A percentile compares a stretch with the other conserved stretches of the same genome.
These are phyloP conservation scores for Ogataea populi-albae DNA, from an alignment of 805 yeast genomes.

Conservation along the genomic window DNA sequence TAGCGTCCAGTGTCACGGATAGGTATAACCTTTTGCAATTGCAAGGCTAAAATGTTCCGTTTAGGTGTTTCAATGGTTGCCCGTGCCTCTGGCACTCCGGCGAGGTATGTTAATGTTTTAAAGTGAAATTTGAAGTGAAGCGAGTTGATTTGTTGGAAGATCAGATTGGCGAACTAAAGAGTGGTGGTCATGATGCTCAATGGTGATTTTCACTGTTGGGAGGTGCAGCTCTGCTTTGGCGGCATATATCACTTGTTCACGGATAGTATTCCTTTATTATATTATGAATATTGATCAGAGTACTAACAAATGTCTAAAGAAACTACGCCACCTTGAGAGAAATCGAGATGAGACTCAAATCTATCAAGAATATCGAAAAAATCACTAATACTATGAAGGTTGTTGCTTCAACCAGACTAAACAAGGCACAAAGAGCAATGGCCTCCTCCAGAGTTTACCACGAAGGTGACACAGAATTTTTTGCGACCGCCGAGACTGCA, in stretches of 20 bases:
- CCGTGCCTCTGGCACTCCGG: constrained; percentile 43
- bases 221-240: too few relatives aligned
- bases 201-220: too few relatives aligned
- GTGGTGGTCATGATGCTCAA: too few relatives aligned
- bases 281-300: too few relatives aligned
- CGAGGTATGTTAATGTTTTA: constrained; percentile 41
- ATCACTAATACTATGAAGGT: constrained; percentile 99
- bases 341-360: constrained; percentile 96
- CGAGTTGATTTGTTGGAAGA: too few relatives aligned
- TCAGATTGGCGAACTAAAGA: too few relatives aligned
- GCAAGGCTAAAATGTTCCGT: constrained; percentile 43
- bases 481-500: constrained; percentile 75
- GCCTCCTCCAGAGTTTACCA: constrained; percentile 80
- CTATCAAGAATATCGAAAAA: constrained; percentile 98
- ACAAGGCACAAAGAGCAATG: constrained; percentile 95
- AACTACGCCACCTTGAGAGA: constrained; percentile 98
- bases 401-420: constrained; percentile 96
- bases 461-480: constrained; percentile 75
- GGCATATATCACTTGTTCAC: too few relatives aligned
- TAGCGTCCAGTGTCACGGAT: too few relatives aligned
- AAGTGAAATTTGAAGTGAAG: neutral
- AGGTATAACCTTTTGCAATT: too few relatives aligned
- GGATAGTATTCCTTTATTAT: too few relatives aligned
- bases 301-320: too few relatives aligned
- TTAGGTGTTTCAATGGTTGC: constrained; percentile 50